These are phyloP conservation scores for Lactifluus echinatus DNA, from an alignment of 768 basidiomycete species.

Conservation along the genomic window DNA sequence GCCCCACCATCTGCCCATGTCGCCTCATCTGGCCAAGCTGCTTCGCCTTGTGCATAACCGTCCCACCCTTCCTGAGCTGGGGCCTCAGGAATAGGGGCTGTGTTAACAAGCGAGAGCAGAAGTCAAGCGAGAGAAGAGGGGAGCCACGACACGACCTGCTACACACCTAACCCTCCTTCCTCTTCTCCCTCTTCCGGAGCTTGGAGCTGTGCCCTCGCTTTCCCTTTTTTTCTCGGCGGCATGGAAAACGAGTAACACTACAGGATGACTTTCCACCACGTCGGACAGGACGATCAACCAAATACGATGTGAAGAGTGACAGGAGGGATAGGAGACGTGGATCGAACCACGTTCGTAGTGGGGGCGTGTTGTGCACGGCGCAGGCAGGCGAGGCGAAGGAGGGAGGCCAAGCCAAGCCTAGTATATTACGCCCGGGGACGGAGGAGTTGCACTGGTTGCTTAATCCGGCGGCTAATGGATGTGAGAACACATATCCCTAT, in stretches of 20 bases:
- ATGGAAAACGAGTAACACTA: neutral
- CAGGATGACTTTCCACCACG: neutral
- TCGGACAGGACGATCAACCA: neutral
- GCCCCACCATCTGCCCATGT: neutral
- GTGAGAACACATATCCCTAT: conserved; percentile 11
- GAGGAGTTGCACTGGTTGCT: neutral
- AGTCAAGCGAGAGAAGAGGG: conserved; percentile 5
- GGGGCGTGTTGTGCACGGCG: too few relatives aligned
- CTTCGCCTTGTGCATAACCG: neutral
- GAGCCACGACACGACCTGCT: neutral
- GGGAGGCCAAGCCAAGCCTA: conserved; percentile 1
- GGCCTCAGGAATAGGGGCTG: conserved; percentile 18
- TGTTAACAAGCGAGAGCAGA: neutral
- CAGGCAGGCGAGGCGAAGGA: neutral
- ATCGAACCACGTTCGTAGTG: neutral
- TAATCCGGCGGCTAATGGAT: neutral
- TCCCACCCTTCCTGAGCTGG: neutral
- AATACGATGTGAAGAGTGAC: neutral
- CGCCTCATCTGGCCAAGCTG: neutral
- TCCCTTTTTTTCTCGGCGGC: conserved; percentile 17
- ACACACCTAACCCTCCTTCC: conserved; percentile 13
- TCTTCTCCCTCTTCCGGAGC: conserved; percentile 11
- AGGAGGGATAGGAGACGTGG: neutral
- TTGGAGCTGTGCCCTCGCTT: conserved; percentile 6
- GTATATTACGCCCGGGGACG: neutral